Percentiles rank a stretch among this genome's conserved stretches.
phyloP scores from a whole-genome alignment of 352 stramenopile genomes.

The Phytophthora idaei region DNA sequence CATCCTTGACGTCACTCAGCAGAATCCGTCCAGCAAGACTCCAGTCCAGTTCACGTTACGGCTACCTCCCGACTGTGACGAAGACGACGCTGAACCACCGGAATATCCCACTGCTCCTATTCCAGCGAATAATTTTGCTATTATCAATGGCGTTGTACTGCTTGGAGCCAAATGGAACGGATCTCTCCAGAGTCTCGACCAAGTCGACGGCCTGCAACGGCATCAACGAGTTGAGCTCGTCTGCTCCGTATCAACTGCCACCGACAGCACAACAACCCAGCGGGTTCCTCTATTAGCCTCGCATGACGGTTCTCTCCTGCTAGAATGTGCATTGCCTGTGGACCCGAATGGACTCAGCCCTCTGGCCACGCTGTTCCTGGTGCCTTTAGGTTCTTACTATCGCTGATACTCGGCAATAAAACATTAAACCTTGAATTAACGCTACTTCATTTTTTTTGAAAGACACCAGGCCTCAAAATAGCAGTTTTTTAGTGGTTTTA shows the following conservation, averaged over 20 bases:
- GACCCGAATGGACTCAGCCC: neutral
- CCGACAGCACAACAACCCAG: neutral
- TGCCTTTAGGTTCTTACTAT: constrained; percentile 18
- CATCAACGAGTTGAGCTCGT: constrained; percentile 29
- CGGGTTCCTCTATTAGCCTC: constrained; percentile 19
- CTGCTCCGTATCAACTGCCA: constrained; percentile 1
- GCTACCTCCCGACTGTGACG: neutral
- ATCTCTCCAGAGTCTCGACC: constrained; percentile 16
- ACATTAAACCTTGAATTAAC: too few relatives aligned
- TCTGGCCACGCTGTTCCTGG: constrained; percentile 18
- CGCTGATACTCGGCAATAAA: constrained; percentile 2
- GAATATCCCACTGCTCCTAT: neutral
- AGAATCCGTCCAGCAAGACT: neutral
- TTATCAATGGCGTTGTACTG: constrained; percentile 43
- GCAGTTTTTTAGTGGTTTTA: neutral
- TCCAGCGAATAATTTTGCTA: constrained; percentile 16
- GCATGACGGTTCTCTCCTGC: constrained; percentile 11
- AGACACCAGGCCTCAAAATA: neutral
- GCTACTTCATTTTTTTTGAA: too few relatives aligned
- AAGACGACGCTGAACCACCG: neutral
- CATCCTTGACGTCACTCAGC: constrained; percentile 14
- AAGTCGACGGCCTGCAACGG: neutral
- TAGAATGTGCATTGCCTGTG: constrained; percentile 27
- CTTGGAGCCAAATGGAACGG: constrained; percentile 39
- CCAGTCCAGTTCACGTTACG: constrained; percentile 19